Evolutionary conservation across 306 rosid genomes (phyloP).

Genomic region (Pueraria montana): DNA sequence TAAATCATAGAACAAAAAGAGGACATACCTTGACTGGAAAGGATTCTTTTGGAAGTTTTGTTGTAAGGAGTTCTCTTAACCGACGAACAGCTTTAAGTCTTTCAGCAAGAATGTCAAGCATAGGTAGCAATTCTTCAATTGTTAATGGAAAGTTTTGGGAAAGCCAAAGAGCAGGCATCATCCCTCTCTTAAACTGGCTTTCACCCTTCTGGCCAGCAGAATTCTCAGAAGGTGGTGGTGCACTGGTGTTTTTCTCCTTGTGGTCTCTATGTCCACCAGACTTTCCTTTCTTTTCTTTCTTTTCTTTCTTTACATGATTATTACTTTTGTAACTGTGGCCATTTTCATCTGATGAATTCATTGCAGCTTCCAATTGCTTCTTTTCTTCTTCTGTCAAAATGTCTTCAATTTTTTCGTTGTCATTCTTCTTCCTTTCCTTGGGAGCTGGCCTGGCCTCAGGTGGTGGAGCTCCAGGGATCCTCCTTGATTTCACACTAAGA

Average conservation of each 20-base stretch:
- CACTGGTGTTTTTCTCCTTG: constrained; percentile 55
- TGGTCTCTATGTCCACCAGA: constrained; percentile 70
- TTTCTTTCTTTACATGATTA: constrained; percentile 38
- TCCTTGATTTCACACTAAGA: constrained; percentile 71
- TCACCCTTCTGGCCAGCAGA: constrained; percentile 51
- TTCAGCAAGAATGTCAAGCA: constrained; percentile 92
- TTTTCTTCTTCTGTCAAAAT: constrained; percentile 82
- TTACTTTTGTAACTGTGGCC: constrained; percentile 45
- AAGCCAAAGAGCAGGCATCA: constrained; percentile 91
- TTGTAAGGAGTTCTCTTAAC: constrained; percentile 88
- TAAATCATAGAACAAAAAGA: neutral
- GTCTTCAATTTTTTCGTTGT: constrained; percentile 61
- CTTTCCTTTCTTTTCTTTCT: constrained; percentile 73
- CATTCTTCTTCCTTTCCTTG: constrained; percentile 63
- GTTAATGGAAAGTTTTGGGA: constrained; percentile 81
- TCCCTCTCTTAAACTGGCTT: constrained; percentile 72
- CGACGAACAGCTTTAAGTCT: constrained; percentile 94
- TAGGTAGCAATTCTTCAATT: constrained; percentile 82
- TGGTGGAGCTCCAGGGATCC: constrained; percentile 80
- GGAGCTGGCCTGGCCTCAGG: constrained; percentile 58
- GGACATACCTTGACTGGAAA: constrained; percentile 92
- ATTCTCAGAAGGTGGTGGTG: constrained; percentile 32
- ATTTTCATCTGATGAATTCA: constrained; percentile 68
- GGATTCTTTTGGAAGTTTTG: constrained; percentile 87
- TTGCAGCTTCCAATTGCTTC: constrained; percentile 77